Percentiles rank a stretch among this genome's conserved stretches.
Conservation (phyloP, 495 filamentous ascomycete species). For the Neurospora sp. region DNA sequence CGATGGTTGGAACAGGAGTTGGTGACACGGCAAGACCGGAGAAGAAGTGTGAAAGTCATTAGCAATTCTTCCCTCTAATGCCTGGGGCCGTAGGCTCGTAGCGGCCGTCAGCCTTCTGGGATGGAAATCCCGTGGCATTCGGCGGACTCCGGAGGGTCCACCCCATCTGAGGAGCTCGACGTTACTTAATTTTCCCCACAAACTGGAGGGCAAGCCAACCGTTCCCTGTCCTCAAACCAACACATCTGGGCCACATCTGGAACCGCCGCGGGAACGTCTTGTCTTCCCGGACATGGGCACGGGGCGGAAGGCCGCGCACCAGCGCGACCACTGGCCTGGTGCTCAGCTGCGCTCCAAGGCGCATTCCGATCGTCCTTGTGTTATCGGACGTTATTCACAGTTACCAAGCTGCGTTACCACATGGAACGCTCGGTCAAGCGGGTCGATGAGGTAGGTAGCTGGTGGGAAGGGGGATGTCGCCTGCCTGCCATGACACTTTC, state of each 20-base stretch:
- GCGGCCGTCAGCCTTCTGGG: not conserved
- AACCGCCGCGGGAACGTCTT: not conserved
- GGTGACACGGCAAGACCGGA: not conserved
- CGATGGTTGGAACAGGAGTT: not conserved
- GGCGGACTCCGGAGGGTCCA: not conserved
- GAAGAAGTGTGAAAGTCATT: not conserved
- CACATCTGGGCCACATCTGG: not conserved
- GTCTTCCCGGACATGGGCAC: not conserved
- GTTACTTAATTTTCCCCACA: not conserved
- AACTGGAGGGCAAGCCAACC: not conserved
- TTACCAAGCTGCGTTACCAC: not conserved
- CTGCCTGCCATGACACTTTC: not conserved
- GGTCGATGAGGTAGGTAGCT: not conserved
- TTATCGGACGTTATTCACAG: not conserved
- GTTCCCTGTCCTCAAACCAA: not conserved
- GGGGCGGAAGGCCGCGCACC: not conserved
- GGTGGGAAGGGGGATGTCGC: not conserved
- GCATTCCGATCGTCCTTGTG: not conserved
- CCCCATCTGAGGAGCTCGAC: not conserved
- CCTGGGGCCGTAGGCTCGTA: not conserved
- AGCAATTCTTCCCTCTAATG: not conserved
- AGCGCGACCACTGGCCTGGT: not conserved
- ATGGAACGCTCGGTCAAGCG: not conserved
- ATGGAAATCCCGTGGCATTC: not conserved
- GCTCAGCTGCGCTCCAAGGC: not conserved